Evolutionary conservation across 2,329 filamentous ascomycete genomes (phyloP).

Genomic region (Penicillium italicum): DNA sequence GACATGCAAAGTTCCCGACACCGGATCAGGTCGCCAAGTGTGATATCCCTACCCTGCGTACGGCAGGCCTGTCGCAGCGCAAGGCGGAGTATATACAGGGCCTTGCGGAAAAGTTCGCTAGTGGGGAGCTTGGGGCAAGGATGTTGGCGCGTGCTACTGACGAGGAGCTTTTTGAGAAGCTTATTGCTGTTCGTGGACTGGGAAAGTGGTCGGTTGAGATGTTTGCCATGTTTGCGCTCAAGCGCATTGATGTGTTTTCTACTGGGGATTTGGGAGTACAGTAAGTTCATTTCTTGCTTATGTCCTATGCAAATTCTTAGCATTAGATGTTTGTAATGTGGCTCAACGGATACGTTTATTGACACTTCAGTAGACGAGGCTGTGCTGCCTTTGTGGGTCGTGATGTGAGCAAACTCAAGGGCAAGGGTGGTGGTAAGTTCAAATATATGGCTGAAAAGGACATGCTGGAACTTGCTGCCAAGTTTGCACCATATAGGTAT

Average conservation of each 20-base stretch:
- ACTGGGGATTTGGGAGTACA: conserved; percentile 91
- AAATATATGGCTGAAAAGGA: conserved; percentile 96
- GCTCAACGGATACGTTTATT: neutral
- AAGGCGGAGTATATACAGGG: conserved; percentile 95
- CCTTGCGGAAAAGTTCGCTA: conserved; percentile 74
- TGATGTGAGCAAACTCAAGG: conserved; percentile 80
- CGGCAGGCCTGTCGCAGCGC: conserved; percentile 83
- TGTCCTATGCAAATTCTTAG: neutral
- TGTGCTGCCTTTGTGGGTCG: conserved; percentile 84
- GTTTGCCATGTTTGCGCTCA: conserved; percentile 95
- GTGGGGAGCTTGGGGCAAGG: conserved; percentile 68
- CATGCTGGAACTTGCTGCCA: conserved; percentile 77
- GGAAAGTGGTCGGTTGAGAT: conserved; percentile 94
- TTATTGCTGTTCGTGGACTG: conserved; percentile 81
- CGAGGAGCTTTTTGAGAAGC: conserved; percentile 75
- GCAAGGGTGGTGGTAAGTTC: conserved; percentile 79
- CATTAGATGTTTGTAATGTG: neutral
- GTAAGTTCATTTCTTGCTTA: conserved; percentile 40
- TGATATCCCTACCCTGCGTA: conserved; percentile 66
- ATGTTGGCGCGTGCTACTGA: conserved; percentile 77
- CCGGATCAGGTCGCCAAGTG: conserved; percentile 67
- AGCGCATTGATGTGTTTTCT: conserved; percentile 89
- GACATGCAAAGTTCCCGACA: conserved; percentile 59
- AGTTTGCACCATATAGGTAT: conserved; percentile 76
- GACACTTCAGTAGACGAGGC: conserved; percentile 55